These are phyloP conservation scores for Penicillium manginii DNA, from an alignment of 495 filamentous ascomycete genomes.

Conservation along the genomic window DNA sequence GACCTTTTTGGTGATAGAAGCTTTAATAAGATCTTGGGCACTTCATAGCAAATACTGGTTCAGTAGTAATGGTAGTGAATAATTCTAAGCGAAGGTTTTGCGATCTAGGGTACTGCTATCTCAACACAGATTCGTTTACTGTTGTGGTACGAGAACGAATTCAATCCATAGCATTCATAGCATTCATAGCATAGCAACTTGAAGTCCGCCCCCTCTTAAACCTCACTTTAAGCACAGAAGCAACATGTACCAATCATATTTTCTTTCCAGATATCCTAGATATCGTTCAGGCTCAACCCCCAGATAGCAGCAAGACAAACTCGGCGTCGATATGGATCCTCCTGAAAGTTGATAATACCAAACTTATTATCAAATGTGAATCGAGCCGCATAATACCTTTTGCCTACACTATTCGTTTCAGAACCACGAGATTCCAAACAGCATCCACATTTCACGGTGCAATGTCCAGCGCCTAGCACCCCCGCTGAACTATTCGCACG, in stretches of 20 bases:
- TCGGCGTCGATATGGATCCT: not conserved
- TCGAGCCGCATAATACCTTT: not conserved
- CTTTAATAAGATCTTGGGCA: too few species aligned
- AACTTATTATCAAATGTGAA: slow-evolving; percentile 3
- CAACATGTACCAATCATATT: not conserved
- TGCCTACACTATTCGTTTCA: slow-evolving; percentile 4
- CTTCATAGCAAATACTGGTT: too few species aligned
- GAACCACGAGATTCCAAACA: slow-evolving; percentile 7
- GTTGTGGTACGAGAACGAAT: too few species aligned
- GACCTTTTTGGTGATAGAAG: too few species aligned
- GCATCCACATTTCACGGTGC: slow-evolving; percentile 11
- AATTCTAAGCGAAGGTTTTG: too few species aligned
- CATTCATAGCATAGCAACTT: too few species aligned
- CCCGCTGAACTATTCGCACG: slow-evolving; percentile 14
- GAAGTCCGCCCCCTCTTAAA: too few species aligned
- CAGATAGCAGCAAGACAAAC: slow-evolving; percentile 3
- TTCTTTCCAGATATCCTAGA: not conserved
- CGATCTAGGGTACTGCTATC: too few species aligned
- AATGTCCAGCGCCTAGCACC: slow-evolving; percentile 13
- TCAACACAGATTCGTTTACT: too few species aligned
- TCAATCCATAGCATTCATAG: too few species aligned
- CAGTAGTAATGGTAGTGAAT: too few species aligned
- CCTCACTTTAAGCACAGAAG: too few species aligned
- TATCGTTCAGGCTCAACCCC: slow-evolving; percentile 2
- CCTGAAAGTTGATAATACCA: not conserved